A percentile compares a stretch with the other conserved stretches of the same genome.
Conservation (phyloP, 768 basidiomycete species). For the Mycena pura region DNA sequence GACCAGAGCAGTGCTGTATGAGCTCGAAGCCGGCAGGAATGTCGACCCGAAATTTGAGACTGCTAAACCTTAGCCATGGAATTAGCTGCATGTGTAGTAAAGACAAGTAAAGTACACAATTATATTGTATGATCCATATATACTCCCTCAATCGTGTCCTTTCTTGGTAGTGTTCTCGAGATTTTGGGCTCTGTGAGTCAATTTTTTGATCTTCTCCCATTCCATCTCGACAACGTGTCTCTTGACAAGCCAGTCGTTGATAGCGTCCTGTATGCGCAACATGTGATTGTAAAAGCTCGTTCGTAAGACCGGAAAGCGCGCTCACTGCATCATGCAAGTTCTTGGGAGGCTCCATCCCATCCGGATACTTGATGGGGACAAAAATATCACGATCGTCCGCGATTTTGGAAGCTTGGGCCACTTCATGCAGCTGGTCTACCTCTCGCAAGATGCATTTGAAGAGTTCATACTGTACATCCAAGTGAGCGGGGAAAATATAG, state of each 20-base stretch:
- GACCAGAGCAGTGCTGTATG: no score
- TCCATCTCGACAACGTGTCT: slow-evolving; percentile 69
- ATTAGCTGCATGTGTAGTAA: no score
- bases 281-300: background rate
- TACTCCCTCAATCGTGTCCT: background rate
- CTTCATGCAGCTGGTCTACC: slow-evolving; percentile 58
- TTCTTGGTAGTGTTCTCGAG: background rate
- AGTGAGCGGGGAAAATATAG: slow-evolving; percentile 22
- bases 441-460: slow-evolving; percentile 66
- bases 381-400: slow-evolving; percentile 40
- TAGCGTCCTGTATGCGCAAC: slow-evolving; percentile 50
- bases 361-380: slow-evolving; percentile 63
- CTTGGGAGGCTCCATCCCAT: slow-evolving; percentile 64
- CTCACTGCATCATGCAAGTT: slow-evolving; percentile 67
- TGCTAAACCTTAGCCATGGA: no score
- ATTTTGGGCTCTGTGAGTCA: background rate
- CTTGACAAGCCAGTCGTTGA: slow-evolving; percentile 83
- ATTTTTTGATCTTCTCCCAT: slow-evolving; percentile 67
- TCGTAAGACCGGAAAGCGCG: background rate
- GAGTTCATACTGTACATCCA: slow-evolving; percentile 60
- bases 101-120: no score
- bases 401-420: slow-evolving; percentile 40
- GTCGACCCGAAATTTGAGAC: no score
- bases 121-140: no score
- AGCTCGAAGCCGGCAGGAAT: no score